These are phyloP conservation scores for Staphylotrichum longicolle DNA, from an alignment of 495 filamentous ascomycete genomes.

Conservation along the genomic window DNA sequence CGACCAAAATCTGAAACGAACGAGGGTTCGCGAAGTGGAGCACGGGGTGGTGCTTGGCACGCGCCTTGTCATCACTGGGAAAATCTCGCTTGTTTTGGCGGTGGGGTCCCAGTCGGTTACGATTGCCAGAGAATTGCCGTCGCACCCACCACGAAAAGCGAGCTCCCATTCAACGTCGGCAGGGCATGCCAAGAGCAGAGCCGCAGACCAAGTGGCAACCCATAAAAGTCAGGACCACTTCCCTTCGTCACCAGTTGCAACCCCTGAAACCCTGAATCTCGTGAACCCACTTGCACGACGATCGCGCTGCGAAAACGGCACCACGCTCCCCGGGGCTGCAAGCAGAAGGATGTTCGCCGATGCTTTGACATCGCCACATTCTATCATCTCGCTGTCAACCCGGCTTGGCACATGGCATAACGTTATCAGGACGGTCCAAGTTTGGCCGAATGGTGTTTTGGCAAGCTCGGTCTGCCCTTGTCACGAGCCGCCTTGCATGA, in stretches of 20 bases:
- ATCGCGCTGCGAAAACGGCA: too few relatives aligned
- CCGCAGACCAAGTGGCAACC: conserved; percentile 10
- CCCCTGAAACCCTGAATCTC: background rate
- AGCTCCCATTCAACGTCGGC: background rate
- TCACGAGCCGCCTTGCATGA: too few relatives aligned
- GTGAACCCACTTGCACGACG: background rate
- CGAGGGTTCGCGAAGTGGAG: conserved; percentile 9
- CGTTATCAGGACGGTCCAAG: too few relatives aligned
- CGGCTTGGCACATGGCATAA: too few relatives aligned
- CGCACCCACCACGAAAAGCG: background rate
- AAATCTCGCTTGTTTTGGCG: conserved; percentile 19
- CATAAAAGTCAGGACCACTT: background rate
- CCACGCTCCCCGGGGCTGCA: too few relatives aligned
- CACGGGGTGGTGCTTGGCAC: conserved; percentile 7
- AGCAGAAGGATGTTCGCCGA: too few relatives aligned
- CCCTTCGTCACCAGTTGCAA: background rate
- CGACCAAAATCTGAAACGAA: conserved; percentile 22
- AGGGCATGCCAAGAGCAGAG: conserved; percentile 28
- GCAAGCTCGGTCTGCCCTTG: too few relatives aligned
- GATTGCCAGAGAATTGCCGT: background rate
- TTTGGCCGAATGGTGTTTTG: too few relatives aligned
- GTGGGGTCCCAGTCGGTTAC: background rate
- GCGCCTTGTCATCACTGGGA: conserved; percentile 13
- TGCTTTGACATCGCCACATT: too few relatives aligned
- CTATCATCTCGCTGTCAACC: too few relatives aligned